Evolutionary conservation across 495 filamentous ascomycete genomes (phyloP), one percentile per base, ranked within the genome.

Genomic region (Bacidia rubella): DNA sequence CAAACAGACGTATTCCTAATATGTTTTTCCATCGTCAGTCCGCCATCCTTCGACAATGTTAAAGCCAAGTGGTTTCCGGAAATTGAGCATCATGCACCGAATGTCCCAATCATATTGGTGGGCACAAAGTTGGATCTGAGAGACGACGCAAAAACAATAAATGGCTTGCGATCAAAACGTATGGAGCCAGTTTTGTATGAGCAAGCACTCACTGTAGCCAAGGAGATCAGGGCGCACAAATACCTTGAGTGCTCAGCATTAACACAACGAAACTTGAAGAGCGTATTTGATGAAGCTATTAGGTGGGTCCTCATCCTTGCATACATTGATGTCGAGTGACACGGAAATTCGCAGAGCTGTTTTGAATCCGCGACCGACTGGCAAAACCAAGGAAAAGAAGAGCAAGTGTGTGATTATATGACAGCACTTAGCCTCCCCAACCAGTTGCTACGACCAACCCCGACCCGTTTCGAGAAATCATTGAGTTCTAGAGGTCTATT

Each of bases 1-100:
- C 92, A 98, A 70, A 98, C 92, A 51, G 92, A 98, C 63, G 92
- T 98, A 29, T 98, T 98, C 70, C 75, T 98, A 43, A 95, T 98
- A 63, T 98, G 92, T 71, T 98, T 98, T 74, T 96, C 90, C 27
- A 93, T 97, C 63, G 89, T 95, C 68, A 95, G 88, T 80, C 92
- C 90, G 35, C 86, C 92, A 19, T 96, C 90, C 22, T 98, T 95
- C 63, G 92, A 98, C 66, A 98, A 98, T 79, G 92, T 98, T 65
- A 87, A 86, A 68, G 88, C 90, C 46, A 63, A 95, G 86, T 98
- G 92, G 92, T 88, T 81, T 64, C 92, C 92, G 39, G 92, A 98
- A 63, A 98, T 98, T 60, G 86, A 90, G 59, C 92, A 98, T 60
- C 92, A 98, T 61, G 92, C 92, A 24, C 92, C 92, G 19, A 84